Evolutionary conservation across 495 filamentous ascomycete species (phyloP), one percentile per base, ranked within the genome.

Genomic region (Lasiosphaeris hirsuta): DNA sequence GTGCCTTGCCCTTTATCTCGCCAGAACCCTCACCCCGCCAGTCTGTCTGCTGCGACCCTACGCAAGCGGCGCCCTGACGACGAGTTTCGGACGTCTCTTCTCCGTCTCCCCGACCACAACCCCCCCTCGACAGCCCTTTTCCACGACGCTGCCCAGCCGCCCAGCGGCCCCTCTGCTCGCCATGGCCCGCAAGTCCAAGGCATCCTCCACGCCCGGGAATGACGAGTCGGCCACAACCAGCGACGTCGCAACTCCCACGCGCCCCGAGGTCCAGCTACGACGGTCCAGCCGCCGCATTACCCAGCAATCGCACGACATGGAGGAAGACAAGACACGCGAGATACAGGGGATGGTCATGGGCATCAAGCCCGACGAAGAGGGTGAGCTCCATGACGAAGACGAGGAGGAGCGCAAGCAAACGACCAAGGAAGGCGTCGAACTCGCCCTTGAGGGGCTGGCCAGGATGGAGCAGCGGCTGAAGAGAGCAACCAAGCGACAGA

Each of bases 391-490:
- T 33, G 30, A n/a, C n/a, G n/a, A 57, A 34, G 46, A 58, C 7
- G 44, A 51, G 23, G 53, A 50, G 11, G 56, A 61, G 13, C 19
- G 38, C 17, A 55, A 45, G 33, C 39, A 45, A 5, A 10, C 3
- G 18, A 14, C 37, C 10, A 57, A 65, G 53, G 63, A 66, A n/a
- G 65, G 63, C 5, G 55, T 69, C 33, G 48, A 59, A 14, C 36
- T 58, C 1, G 69, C 68, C 49, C 66, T 72, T 18, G 61, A 63
- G 37, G 68, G 66, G 1, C 56, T 72, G 13, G 68, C 52, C 1
- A 44, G 58, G 38, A 70, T 69, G 66, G 68, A 72, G 41, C 60
- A 60, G 9, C 58, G 60, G 10, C 50, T 70, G 6, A 52, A 56
- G 38, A 39, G 43, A 7, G 64, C 60, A 7, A 69, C 66, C 10